Conservation (phyloP, 2,329 filamentous ascomycete genomes). For the Pochonia chlamydosporia region DNA sequence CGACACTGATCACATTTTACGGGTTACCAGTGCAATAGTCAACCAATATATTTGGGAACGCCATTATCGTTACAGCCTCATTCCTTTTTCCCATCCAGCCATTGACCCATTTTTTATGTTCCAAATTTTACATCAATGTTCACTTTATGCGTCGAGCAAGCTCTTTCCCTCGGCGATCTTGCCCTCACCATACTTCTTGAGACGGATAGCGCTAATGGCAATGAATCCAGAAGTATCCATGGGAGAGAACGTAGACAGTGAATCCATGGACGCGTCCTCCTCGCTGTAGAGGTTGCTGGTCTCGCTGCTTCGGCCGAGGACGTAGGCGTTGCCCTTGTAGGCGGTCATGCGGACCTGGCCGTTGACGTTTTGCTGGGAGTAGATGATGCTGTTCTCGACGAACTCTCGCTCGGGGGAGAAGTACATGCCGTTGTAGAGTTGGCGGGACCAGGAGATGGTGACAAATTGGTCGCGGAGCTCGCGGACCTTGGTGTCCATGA, state of each 20-base stretch:
- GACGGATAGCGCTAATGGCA: conserved; percentile 60
- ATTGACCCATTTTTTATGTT: too few relatives aligned
- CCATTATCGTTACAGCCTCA: too few relatives aligned
- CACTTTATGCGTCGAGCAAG: too few relatives aligned
- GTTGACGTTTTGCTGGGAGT: conserved; percentile 48
- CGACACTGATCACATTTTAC: not conserved
- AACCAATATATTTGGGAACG: too few relatives aligned
- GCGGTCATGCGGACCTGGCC: conserved; percentile 21
- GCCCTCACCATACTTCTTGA: conserved; percentile 40
- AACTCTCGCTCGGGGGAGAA: conserved; percentile 50
- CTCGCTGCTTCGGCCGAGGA: conserved; percentile 38
- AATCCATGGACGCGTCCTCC: conserved; percentile 45
- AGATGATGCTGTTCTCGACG: conserved; percentile 54
- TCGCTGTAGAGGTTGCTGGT: conserved; percentile 46
- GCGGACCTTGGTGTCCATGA: conserved; percentile 49
- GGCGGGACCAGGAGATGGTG: conserved; percentile 39
- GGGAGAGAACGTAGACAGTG: too few relatives aligned
- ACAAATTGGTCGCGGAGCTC: conserved; percentile 47
- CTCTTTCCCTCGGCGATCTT: too few relatives aligned
- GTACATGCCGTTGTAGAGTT: conserved; percentile 45
- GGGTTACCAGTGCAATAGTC: too few relatives aligned
- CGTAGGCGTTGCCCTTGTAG: conserved; percentile 45
- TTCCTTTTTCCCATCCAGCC: too few relatives aligned
- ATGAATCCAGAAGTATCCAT: conserved; percentile 63
- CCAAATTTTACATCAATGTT: too few relatives aligned